phyloP scores from a whole-genome alignment of 2,329 filamentous ascomycete species.

The Botrytis porri region DNA sequence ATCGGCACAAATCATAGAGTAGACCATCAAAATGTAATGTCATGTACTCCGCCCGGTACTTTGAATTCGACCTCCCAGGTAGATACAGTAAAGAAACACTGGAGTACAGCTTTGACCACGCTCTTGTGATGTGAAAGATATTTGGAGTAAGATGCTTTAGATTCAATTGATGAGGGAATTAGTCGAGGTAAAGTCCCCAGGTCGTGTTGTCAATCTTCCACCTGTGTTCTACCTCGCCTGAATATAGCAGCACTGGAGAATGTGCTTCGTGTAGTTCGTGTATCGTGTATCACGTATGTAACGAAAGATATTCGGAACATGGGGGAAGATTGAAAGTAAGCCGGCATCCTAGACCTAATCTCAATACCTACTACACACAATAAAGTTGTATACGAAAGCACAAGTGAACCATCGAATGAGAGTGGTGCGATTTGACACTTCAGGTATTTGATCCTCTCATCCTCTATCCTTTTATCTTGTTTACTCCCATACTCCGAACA shows the following conservation, averaged over 20 bases:
- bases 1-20: neutral
- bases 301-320: neutral
- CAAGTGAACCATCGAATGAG: neutral
- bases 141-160: neutral
- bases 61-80: neutral
- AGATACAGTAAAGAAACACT: neutral
- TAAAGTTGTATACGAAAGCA: neutral
- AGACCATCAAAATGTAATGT: neutral
- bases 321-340: neutral
- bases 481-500: neutral
- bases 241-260: neutral
- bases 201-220: neutral
- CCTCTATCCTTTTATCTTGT: neutral
- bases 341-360: neutral
- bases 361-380: neutral
- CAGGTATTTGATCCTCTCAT: neutral
- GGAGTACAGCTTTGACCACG: neutral
- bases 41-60: neutral
- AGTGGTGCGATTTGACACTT: neutral
- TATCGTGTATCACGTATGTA: neutral
- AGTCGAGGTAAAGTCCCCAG: neutral
- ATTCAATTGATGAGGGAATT: neutral
- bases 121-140: slow-evolving; percentile 4
- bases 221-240: neutral
- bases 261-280: neutral